Base-by-base conservation (phyloP, 2,329 filamentous ascomycete species). In the Didymella keratinophila region DNA sequence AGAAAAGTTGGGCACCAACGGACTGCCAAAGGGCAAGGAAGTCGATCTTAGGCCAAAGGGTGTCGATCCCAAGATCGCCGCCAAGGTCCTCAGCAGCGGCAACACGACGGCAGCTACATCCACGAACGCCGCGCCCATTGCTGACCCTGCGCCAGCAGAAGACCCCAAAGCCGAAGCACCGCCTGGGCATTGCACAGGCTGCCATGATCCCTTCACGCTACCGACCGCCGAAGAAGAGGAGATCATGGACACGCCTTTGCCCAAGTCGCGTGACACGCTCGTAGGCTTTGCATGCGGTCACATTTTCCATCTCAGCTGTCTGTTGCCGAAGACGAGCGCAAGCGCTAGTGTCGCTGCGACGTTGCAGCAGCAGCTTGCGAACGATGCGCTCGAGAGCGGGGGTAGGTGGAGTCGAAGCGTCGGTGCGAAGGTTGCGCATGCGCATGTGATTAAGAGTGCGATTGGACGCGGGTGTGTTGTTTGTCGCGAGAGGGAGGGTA, bases 361-460 rank as follows among this genome's bases (percentile, higher is more conserved):
- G 25, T 63, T 83, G 52, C 79, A 88, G 56, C 65, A 74, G 42
- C 68, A 71, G 56, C 69, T 79, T 16, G 71, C 70, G 16, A 59
- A 46, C 11, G 74, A 77, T 62, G 73, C 79, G 3, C 79, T 81
- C 3, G 78, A 84, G 27, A 79, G 78, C 2, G 70, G 75, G 3
- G 79, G 76, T 16, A 76, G 76, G 25, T 77, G 74, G 71, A 83
- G 84, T 8, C 83, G 89, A 56, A 91, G 89, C 52, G 87, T 98
- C 7, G 91, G 92, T 5, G 73, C 68, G 8, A 76, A 76, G 56
- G 72, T 76, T 6, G 71, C 73, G 44, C 73, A 76, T 90, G 58
- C 98, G 83, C n/a, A 97, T 91, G 68, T 97, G 88, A n/a, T 88
- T 86, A 56, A 88, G 90, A 73, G 97, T 90, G 77, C 93, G 94